phyloP scores from a whole-genome alignment of 768 basidiomycete genomes.

The Rhodotorula sphaerocarpa region DNA sequence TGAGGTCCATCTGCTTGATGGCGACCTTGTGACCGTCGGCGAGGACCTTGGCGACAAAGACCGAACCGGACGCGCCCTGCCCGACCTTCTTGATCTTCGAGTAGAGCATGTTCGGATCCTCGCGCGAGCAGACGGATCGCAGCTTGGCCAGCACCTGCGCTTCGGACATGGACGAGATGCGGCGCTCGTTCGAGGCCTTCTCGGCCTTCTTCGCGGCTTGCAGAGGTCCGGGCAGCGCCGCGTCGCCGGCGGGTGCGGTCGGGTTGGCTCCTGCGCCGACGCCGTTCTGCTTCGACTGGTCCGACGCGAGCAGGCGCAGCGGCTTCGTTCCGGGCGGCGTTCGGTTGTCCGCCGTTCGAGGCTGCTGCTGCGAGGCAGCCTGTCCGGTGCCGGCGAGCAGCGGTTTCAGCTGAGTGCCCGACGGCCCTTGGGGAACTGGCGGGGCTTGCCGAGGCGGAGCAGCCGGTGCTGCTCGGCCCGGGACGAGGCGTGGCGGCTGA shows the following conservation, averaged over 20 bases:
- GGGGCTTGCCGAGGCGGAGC: no score
- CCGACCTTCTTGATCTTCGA: slow-evolving; percentile 98
- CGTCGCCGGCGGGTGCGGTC: no score
- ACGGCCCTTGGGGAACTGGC: no score
- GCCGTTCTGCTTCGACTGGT: neutral
- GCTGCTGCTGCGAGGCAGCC: no score
- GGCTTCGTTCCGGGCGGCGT: slow-evolving; percentile 45
- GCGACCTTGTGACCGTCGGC: slow-evolving; percentile 81
- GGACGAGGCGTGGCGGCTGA: no score
- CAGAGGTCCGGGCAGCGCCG: slow-evolving; percentile 3
- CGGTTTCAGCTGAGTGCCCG: no score
- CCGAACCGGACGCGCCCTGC: slow-evolving; percentile 94
- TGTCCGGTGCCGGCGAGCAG: no score
- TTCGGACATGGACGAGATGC: slow-evolving; percentile 94
- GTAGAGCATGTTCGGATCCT: slow-evolving; percentile 82
- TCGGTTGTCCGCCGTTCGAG: no score
- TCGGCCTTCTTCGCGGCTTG: slow-evolving; percentile 51
- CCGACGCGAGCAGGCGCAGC: slow-evolving; percentile 51
- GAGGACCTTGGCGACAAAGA: slow-evolving; percentile 93
- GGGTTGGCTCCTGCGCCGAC: neutral
- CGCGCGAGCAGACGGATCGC: slow-evolving; percentile 70
- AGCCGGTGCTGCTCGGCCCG: no score
- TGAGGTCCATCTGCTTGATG: slow-evolving; percentile 93
- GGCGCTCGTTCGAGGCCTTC: slow-evolving; percentile 55
- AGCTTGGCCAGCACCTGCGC: slow-evolving; percentile 98